These are phyloP conservation scores for Agaricus sinodeliciosus DNA, from an alignment of 768 basidiomycete genomes.

Conservation along the genomic window DNA sequence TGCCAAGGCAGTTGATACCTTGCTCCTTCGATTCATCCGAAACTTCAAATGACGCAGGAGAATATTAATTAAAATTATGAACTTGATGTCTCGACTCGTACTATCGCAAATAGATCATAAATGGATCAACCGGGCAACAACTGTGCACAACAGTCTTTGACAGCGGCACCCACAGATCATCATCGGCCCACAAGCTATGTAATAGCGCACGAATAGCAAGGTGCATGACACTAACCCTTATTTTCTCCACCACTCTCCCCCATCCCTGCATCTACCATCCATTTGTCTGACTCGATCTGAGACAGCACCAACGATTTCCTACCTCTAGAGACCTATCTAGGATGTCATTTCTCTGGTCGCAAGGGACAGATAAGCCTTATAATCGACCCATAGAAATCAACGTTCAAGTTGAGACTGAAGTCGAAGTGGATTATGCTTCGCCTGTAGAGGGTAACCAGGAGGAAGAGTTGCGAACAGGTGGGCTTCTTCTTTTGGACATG, in stretches of 20 bases:
- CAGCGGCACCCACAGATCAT: not conserved
- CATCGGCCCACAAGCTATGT: not conserved
- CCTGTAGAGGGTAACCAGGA: not conserved
- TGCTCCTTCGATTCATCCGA: too few species aligned
- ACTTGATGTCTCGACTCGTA: too few species aligned
- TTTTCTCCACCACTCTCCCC: not conserved
- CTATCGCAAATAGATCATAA: too few species aligned
- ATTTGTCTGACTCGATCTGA: too few species aligned
- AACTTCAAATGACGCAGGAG: too few species aligned
- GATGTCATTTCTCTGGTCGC: not conserved
- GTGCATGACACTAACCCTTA: not conserved
- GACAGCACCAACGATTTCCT: not conserved
- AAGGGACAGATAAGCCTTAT: not conserved
- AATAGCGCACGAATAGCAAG: not conserved
- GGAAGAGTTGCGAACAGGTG: not conserved
- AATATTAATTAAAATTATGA: too few species aligned
- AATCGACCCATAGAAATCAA: constrained; percentile 13
- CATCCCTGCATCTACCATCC: not conserved
- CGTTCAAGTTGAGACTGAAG: constrained; percentile 22
- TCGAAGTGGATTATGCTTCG: constrained; percentile 15
- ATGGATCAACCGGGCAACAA: too few species aligned
- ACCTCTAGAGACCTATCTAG: not conserved
- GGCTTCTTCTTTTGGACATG: constrained; percentile 1
- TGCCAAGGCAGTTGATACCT: too few species aligned
- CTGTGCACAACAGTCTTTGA: not conserved